Base-by-base conservation (phyloP, 2,329 filamentous ascomycete species). In the Sarocladium kiliense region DNA sequence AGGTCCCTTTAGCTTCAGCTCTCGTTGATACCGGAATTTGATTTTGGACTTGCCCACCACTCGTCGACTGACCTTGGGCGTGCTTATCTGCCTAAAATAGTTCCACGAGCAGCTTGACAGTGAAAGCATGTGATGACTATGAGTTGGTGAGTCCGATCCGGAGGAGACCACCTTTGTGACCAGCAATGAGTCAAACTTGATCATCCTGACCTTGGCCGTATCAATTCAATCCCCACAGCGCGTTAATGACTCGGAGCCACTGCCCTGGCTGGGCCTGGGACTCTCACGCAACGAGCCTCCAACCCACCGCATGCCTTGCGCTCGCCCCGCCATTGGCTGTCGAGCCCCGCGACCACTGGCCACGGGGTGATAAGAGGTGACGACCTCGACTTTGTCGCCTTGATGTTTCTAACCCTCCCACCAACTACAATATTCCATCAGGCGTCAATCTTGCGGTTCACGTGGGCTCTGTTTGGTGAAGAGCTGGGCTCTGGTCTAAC, bases 281-380 rank as follows among this genome's bases (percentile, higher is more conserved):
- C 37, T 3, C 6, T 3, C 5, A 44, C 34, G 18, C 34, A n/a
- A 25, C 26, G 26, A n/a, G 23, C 16, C 3, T 54, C 39, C 27
- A 54, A 18, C 26, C 54, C 42, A 26, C 54, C 54, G 36, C 54
- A 42, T 56, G 56, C 49, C 32, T 49, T 58, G 57, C 57, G 54
- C 37, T 54, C 54, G 54, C 25, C 21, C 27, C 19, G 23, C 56
- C 51, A 58, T 58, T 58, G 57, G 57, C 25, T 26, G 11, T 32
- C 44, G 19, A 54, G 47, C 39, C 49, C 49, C 37, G 18, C 47
- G 45, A 53, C 21, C 54, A 44, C 39, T 25, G 18, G 6, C 39
- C 37, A 18, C 41, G 6, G 6, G 7, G 12, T 16, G n/a, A 27
- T 21, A 34, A 51, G 19, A 49, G 47, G 47, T 51, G 47, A 51